Conservation (phyloP, 2,329 filamentous ascomycete genomes). For the Sordariomycetes sp. region DNA sequence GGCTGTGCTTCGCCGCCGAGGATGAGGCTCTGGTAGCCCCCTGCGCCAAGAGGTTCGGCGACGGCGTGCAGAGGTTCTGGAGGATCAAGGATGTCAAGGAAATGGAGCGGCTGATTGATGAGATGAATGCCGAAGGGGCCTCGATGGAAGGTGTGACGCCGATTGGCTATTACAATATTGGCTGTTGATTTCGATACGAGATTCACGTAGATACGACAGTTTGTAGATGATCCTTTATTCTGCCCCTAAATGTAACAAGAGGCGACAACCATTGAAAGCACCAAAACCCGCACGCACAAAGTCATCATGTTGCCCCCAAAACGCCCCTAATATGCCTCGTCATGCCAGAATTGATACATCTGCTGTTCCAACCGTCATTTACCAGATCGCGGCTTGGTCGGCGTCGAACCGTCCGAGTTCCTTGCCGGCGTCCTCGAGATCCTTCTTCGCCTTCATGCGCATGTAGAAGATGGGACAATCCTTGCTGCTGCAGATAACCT, state of each 20-base stretch:
- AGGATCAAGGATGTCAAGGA: constrained; percentile 56
- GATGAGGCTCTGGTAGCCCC: constrained; percentile 57
- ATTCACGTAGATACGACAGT: no score
- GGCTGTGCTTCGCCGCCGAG: constrained; percentile 81
- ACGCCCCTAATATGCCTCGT: no score
- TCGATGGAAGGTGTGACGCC: no score
- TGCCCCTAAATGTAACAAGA: no score
- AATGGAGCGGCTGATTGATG: constrained; percentile 53
- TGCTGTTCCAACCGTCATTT: constrained; percentile 8
- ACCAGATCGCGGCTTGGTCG: constrained; percentile 63
- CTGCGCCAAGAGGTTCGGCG: constrained; percentile 55
- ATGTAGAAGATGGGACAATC: constrained; percentile 99
- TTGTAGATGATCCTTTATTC: no score
- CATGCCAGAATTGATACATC: no score
- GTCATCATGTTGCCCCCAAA: no score
- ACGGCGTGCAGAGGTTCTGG: constrained; percentile 69
- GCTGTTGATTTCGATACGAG: no score
- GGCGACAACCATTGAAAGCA: no score
- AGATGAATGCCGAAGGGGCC: no score
- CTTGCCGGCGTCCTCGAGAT: constrained; percentile 89
- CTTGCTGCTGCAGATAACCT: constrained; percentile 92
- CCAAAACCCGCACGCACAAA: no score
- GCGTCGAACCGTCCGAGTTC: constrained; percentile 85
- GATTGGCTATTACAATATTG: no score
- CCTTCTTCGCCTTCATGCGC: constrained; percentile 99